Evolutionary conservation across 225 moss, liverwort and hornwort species (phyloP), one percentile per base, ranked within the genome.

Genomic region (Marchantia paleacea): DNA sequence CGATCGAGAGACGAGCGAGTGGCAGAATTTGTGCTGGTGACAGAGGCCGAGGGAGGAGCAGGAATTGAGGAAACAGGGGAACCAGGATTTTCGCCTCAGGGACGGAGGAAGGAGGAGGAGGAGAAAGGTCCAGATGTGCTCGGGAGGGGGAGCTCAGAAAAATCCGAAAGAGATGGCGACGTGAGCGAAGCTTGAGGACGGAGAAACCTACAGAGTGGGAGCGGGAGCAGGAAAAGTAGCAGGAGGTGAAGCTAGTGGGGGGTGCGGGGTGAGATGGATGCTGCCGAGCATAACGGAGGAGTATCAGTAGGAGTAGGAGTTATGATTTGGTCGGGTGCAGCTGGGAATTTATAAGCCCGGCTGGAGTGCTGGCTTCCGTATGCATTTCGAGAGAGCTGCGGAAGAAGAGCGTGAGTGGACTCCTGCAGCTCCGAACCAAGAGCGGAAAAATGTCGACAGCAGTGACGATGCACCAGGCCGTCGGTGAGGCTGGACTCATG

Each of bases 401-500:
- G 24, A 63, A 39, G 12, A 78, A 15, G 5, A 49, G 47, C 12
- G n/a, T 63, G 64, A 49, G 8, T 61, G 50, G n/a, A 49, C 19
- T 64, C 4, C 25, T 12, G 9, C 78, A 50, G 64, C 48, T 60
- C 0, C 49, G 64, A 19, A 51, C 5, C n/a, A 22, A 20, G 11
- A 51, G 50, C 10, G 22, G 49, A 16, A 69, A 7, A 19, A 71
- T 8, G 31, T 12, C 71, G 71, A 8, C 25, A 22, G 10, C 72
- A 57, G 16, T 48, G 63, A 65, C 48, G 64, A 64, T 25, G 69
- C 79, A 70, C 3, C 69, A 55, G 66, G 20, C 47, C 22, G n/a
- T 64, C 31, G 52, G 48, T 51, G 75, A 75, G 65, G 28, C 53
- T 29, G 64, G 10, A 6, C 82, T 82, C 81, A 75, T 78, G 55